A percentile compares a stretch with the other conserved stretches of the same genome.
These are phyloP conservation scores for Thielaviopsis musarum DNA, from an alignment of 2,329 filamentous ascomycete genomes.

Conservation along the genomic window DNA sequence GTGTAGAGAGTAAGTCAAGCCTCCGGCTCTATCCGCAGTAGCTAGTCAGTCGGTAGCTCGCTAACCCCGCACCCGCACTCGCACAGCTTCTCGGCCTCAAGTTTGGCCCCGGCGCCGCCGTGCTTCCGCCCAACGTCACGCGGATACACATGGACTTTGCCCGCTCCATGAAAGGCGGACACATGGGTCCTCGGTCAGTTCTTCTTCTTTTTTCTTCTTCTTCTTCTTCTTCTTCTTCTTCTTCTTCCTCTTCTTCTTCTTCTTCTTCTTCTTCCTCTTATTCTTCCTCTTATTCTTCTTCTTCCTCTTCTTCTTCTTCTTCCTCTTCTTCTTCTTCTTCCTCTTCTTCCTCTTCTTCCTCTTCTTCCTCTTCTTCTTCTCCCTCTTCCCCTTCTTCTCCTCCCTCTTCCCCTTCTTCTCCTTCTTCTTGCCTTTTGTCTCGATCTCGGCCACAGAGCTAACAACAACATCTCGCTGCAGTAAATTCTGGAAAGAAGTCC, in stretches of 20 bases:
- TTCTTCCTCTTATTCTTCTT: too few species aligned
- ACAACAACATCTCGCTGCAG: constrained; percentile 26
- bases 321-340: background rate
- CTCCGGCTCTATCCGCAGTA: background rate
- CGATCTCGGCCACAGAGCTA: constrained; percentile 14
- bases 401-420: constrained; percentile 8
- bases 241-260: constrained; percentile 13
- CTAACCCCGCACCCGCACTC: constrained; percentile 17
- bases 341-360: constrained; percentile 8
- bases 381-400: background rate
- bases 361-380: too few species aligned
- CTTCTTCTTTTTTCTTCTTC: background rate
- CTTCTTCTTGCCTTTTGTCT: constrained; percentile 15
- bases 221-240: background rate
- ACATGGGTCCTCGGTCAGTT: constrained; percentile 54
- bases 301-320: constrained; percentile 10
- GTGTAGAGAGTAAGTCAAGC: background rate
- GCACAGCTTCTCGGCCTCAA: constrained; percentile 55
- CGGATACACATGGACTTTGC: constrained; percentile 63
- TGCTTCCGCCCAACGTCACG: constrained; percentile 60
- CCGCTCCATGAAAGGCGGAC: constrained; percentile 41
- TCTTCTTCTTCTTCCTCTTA: constrained; percentile 14
- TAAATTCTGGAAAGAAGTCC: constrained; percentile 73
- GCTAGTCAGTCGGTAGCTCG: background rate
- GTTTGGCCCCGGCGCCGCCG: constrained; percentile 66